These are phyloP conservation scores for Fusarium sp. DNA, from an alignment of 2,329 filamentous ascomycete genomes.

Conservation along the genomic window DNA sequence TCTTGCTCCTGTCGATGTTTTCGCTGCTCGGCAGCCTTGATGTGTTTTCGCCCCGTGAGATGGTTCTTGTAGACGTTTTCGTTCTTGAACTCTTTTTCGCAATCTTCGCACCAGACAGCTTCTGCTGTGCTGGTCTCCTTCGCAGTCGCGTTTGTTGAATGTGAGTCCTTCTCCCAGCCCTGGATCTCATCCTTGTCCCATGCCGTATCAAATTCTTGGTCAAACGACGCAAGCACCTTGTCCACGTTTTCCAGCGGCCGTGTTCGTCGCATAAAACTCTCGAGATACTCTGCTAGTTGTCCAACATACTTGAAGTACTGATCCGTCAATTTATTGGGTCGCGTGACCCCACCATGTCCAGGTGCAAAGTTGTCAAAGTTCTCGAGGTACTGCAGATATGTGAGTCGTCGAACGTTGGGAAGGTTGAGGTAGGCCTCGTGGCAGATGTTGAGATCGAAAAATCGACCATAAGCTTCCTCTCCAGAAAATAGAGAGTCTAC, in stretches of 20 bases:
- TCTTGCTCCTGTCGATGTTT: constrained; percentile 57
- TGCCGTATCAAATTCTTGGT: constrained; percentile 81
- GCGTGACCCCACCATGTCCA: constrained; percentile 76
- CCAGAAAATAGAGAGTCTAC: constrained; percentile 95
- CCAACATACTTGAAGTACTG: constrained; percentile 91
- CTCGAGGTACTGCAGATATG: constrained; percentile 93
- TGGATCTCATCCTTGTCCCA: constrained; percentile 84
- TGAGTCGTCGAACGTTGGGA: constrained; percentile 82
- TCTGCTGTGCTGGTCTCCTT: constrained; percentile 56
- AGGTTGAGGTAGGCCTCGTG: constrained; percentile 94
- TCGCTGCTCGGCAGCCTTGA: constrained; percentile 78
- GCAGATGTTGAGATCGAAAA: constrained; percentile 83
- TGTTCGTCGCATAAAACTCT: constrained; percentile 85
- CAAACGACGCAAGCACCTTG: constrained; percentile 77
- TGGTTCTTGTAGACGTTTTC: constrained; percentile 93
- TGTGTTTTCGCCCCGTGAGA: constrained; percentile 89
- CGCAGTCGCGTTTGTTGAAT: constrained; percentile 45
- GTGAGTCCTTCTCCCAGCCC: constrained; percentile 74
- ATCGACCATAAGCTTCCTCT: constrained; percentile 92
- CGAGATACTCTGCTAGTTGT: constrained; percentile 81
- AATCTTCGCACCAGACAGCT: constrained; percentile 88
- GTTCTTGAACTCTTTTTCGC: constrained; percentile 94
- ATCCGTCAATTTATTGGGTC: constrained; percentile 87
- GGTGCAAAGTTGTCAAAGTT: constrained; percentile 86
- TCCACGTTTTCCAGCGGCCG: constrained; percentile 87